These are phyloP conservation scores for Solanum hybrid DNA, from an alignment of 305 asterid species.

Conservation along the genomic window DNA sequence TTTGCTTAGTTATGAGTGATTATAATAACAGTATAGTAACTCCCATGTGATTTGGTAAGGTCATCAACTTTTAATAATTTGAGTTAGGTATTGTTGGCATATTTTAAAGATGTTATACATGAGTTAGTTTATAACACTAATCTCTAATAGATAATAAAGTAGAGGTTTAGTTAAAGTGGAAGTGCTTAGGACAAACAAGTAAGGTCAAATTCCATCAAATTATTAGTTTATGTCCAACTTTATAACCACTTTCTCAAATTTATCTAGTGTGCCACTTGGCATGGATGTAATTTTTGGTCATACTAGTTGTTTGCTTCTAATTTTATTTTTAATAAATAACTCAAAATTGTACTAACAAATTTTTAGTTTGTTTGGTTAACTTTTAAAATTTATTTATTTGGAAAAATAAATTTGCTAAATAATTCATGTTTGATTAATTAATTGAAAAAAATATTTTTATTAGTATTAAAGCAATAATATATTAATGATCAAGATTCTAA, in stretches of 20 bases:
- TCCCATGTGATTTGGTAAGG: background rate
- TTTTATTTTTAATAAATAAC: too few species aligned
- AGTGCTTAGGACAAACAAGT: background rate
- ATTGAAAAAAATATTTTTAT: background rate
- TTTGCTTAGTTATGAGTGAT: background rate
- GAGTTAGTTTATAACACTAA: background rate
- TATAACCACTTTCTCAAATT: constrained; percentile 4
- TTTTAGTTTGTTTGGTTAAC: background rate
- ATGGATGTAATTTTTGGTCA: background rate
- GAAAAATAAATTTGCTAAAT: background rate
- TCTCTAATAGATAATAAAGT: background rate
- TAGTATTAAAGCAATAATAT: background rate
- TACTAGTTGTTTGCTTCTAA: background rate
- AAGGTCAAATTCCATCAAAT: background rate
- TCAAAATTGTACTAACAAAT: background rate
- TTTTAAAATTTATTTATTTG: too few species aligned
- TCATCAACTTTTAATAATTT: background rate
- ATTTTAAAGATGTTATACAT: background rate
- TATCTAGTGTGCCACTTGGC: background rate
- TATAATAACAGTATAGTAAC: background rate
- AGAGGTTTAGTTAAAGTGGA: background rate
- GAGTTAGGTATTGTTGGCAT: background rate
- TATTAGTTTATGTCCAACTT: background rate
- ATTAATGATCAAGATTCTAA: background rate
- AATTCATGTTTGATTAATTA: background rate